Evolutionary conservation across 805 yeast genomes (phyloP).

Genomic region (Alloascoidea africana): DNA sequence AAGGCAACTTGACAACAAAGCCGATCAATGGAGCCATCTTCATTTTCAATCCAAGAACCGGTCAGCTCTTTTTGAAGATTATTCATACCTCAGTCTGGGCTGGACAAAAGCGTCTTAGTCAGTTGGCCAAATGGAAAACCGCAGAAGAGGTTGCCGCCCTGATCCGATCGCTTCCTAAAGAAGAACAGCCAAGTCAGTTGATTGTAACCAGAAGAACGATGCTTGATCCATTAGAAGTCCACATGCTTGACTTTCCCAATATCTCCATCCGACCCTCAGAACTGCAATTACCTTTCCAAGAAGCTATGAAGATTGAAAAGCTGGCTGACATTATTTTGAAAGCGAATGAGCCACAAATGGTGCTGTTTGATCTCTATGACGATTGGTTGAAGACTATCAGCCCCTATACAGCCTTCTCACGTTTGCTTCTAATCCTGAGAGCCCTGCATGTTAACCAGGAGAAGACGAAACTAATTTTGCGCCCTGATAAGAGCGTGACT

Average conservation of each 20-base stretch:
- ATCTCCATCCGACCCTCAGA: conserved; percentile 83
- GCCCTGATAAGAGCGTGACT: conserved; percentile 56
- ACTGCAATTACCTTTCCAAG: conserved; percentile 75
- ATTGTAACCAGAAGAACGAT: conserved; percentile 85
- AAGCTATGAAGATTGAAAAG: conserved; percentile 72
- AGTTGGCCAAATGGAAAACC: conserved; percentile 93
- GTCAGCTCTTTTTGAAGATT: conserved; percentile 77
- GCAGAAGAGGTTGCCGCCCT: conserved; percentile 95
- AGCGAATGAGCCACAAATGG: conserved; percentile 91
- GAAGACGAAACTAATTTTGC: conserved; percentile 54
- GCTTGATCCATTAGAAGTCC: conserved; percentile 90
- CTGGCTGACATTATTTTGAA: conserved; percentile 62
- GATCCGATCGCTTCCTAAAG: conserved; percentile 75
- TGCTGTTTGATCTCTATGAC: conserved; percentile 78
- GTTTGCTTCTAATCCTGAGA: conserved; percentile 70
- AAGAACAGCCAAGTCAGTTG: conserved; percentile 89
- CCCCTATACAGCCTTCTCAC: conserved; percentile 85
- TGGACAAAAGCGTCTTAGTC: conserved; percentile 89
- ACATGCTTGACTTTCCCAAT: conserved; percentile 93
- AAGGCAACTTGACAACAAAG: conserved; percentile 84
- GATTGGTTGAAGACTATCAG: conserved; percentile 83
- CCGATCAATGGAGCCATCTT: conserved; percentile 91
- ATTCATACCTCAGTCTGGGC: conserved; percentile 94
- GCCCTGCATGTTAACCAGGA: conserved; percentile 70
- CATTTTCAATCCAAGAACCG: conserved; percentile 79